Evolutionary conservation across 352 stramenopile species (phyloP).

Genomic region (Globisporangium rhizosaccharum): DNA sequence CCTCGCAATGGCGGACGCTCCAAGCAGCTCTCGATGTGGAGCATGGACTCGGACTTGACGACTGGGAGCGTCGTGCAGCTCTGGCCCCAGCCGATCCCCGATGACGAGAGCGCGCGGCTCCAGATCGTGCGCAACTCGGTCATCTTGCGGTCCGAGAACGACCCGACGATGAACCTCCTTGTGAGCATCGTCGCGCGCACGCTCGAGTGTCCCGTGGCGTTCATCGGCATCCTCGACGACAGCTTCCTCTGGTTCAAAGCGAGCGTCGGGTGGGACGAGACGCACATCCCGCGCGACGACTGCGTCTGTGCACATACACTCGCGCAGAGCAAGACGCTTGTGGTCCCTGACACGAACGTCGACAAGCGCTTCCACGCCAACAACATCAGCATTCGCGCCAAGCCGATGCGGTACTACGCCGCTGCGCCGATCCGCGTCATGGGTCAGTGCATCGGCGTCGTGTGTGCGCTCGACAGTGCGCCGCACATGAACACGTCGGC

Average conservation of each 20-base stretch:
- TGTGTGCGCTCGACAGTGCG: constrained; percentile 55
- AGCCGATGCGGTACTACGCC: constrained; percentile 59
- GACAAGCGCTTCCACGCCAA: constrained; percentile 70
- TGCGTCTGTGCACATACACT: constrained; percentile 47
- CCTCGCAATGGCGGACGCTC: constrained; percentile 7
- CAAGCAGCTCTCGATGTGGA: constrained; percentile 50
- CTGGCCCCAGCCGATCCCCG: constrained; percentile 42
- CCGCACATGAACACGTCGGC: constrained; percentile 42
- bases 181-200: constrained; percentile 65
- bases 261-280: constrained; percentile 52
- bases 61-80: constrained; percentile 59
- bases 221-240: constrained; percentile 65
- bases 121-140: constrained; percentile 45
- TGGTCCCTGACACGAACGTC: constrained; percentile 55
- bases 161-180: constrained; percentile 71
- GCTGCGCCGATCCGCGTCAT: constrained; percentile 50
- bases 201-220: constrained; percentile 56
- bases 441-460: constrained; percentile 56
- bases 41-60: constrained; percentile 57
- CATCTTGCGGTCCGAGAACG: constrained; percentile 43
- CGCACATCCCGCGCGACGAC: constrained; percentile 48
- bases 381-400: constrained; percentile 31
- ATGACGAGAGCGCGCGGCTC: constrained; percentile 43
- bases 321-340: constrained; percentile 39
- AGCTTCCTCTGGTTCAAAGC: constrained; percentile 59